Base-by-base conservation (phyloP, 257 asterid genomes). In the Lithospermum erythrorhizon region DNA sequence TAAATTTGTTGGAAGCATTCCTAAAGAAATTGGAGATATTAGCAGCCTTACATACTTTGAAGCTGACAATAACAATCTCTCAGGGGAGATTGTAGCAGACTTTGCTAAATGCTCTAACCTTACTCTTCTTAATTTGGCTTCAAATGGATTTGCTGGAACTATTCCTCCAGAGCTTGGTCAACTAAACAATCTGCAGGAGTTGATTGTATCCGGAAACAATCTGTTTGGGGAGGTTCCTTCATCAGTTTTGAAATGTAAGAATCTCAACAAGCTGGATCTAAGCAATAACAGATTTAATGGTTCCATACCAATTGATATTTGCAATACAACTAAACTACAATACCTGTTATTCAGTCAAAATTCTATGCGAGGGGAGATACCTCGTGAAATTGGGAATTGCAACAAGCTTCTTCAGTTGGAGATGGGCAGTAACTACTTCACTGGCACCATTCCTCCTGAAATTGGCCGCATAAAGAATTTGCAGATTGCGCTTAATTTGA, bases 41-140 rank as follows among this genome's bases (percentile, higher is more conserved):
- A 83, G 87, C 45, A 76, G 99, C 81, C 95, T 93, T 60, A 80
- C 96, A 29, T 93, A 93, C 65, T 93, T 93, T 73, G 99, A 93
- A 69, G 99, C 94, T 0, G 91, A 84, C 65, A 78, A 79, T 41
- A 93, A 93, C 68, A 69, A 74, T 72, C 89, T 93, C 16, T 81
- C 96, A 1, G 99, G 99, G 35, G 95, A 77, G 77, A 86, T 93
- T 67, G 85, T 77, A 51, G 45, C 75, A 14, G 99, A 86, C 61
- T 86, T 93, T 60, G 83, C 96, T 0, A 78, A 66, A 55, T 93
- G 99, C 72, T 68, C 82, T 4, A 93, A 93, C 68, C 83, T 89
- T 9, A 79, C 89, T 21, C 95, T 93, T 7, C 91, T 93, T 53
- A 93, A 89, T 65, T 72, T 93, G 59, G 99, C 99, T 55, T 84